A percentile compares a stretch with the other conserved stretches of the same genome.
These are phyloP conservation scores for Lactarius hatsudake DNA, from an alignment of 768 basidiomycete species.

Conservation along the genomic window DNA sequence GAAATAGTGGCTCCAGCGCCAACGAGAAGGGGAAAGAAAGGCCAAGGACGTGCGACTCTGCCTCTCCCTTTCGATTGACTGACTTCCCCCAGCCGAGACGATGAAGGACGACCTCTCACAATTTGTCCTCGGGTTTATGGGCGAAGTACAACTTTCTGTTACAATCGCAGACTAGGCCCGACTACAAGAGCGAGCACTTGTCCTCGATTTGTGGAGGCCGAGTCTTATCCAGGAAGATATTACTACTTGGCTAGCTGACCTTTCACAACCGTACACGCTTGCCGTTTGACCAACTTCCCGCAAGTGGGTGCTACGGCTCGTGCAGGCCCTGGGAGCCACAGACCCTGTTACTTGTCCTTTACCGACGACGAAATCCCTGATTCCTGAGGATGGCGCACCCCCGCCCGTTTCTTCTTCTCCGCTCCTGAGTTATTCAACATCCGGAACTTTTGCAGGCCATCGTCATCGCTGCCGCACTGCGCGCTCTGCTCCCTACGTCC, in stretches of 20 bases:
- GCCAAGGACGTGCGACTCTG: slow-evolving; percentile 24
- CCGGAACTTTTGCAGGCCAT: slow-evolving; percentile 72
- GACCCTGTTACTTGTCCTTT: slow-evolving; percentile 36
- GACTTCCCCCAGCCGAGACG: slow-evolving; percentile 38
- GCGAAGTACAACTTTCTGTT: slow-evolving; percentile 53
- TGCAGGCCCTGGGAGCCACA: slow-evolving; percentile 46
- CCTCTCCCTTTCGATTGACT: too few relatives aligned
- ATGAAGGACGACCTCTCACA: slow-evolving; percentile 71
- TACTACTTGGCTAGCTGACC: slow-evolving; percentile 30
- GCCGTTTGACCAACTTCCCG: slow-evolving; percentile 26
- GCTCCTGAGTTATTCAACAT: slow-evolving; percentile 51
- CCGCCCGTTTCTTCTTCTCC: slow-evolving; percentile 50
- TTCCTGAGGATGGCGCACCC: slow-evolving; percentile 5
- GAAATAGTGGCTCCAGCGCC: slow-evolving; percentile 1
- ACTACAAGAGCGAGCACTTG: slow-evolving; percentile 50
- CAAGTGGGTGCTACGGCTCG: slow-evolving; percentile 48
- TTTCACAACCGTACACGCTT: slow-evolving; percentile 13
- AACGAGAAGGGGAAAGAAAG: slow-evolving; percentile 23
- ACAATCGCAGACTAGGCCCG: slow-evolving; percentile 54
- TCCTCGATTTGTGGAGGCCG: slow-evolving; percentile 50
- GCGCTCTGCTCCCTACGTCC: slow-evolving; percentile 46
- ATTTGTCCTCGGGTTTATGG: slow-evolving; percentile 64
- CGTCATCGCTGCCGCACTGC: slow-evolving; percentile 59
- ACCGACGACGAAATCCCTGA: slow-evolving; percentile 26
- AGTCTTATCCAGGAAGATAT: slow-evolving; percentile 34